Evolutionary conservation across 2,329 filamentous ascomycete species (phyloP).

Genomic region (Phoma sp.): DNA sequence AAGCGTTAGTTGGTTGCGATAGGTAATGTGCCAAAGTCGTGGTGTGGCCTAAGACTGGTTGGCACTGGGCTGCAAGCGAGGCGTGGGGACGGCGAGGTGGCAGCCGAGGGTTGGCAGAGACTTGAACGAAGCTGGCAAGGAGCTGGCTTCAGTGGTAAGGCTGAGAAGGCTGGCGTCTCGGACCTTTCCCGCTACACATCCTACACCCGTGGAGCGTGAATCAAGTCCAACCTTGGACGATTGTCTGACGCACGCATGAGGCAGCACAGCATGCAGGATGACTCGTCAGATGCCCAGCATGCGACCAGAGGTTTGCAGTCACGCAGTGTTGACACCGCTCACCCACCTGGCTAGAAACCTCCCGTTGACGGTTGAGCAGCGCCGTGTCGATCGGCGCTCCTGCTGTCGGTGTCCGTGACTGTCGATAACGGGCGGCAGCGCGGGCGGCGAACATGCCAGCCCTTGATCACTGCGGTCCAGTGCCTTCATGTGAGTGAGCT

Average conservation of each 20-base stretch:
- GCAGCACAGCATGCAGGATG: constrained; percentile 25
- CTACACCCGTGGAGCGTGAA: constrained; percentile 1
- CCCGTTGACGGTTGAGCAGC: constrained; percentile 12
- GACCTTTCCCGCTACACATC: constrained; percentile 22
- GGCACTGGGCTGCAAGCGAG: constrained; percentile 15
- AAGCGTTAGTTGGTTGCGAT: neutral
- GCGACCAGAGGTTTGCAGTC: neutral
- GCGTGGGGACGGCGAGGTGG: constrained; percentile 19
- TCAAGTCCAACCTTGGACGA: constrained; percentile 19
- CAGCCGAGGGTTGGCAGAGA: constrained; percentile 7
- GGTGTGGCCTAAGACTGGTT: neutral
- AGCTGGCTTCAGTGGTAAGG: constrained; percentile 24
- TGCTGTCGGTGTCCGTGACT: constrained; percentile 18
- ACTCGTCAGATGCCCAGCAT: constrained; percentile 16
- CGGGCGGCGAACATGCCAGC: constrained; percentile 18
- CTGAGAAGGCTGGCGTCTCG: constrained; percentile 23
- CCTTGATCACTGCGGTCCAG: constrained; percentile 22
- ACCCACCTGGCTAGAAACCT: constrained; percentile 18
- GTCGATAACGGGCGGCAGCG: constrained; percentile 32
- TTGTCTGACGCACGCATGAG: constrained; percentile 23
- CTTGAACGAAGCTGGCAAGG: neutral
- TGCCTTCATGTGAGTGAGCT: constrained; percentile 31
- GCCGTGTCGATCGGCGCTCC: constrained; percentile 23
- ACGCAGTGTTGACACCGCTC: constrained; percentile 1
- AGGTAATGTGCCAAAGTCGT: neutral